phyloP scores from a whole-genome alignment of 345 rosid species.

The Camelina laxa region DNA sequence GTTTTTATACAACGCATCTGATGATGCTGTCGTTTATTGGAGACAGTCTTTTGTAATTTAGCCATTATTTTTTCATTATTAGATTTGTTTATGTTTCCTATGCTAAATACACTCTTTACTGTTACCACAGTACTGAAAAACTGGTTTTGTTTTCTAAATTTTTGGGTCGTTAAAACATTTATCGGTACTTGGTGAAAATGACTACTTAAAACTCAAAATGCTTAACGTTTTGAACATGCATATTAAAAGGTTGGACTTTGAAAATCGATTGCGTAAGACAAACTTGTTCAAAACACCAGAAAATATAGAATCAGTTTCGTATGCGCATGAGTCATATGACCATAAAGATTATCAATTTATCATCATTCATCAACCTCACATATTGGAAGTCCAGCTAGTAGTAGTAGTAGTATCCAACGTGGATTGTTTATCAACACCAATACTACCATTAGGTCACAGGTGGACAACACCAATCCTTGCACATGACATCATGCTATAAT shows the following conservation, averaged over 20 bases:
- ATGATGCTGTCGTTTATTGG: constrained; percentile 27
- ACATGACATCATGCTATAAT: background rate
- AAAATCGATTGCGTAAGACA: background rate
- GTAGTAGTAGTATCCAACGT: background rate
- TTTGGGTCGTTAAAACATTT: background rate
- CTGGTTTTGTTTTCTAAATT: background rate
- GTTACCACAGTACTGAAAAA: background rate
- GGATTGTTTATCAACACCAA: background rate
- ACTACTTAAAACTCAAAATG: background rate
- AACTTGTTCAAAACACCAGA: background rate
- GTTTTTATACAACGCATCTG: constrained; percentile 26
- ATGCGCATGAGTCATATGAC: background rate
- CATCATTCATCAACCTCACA: background rate
- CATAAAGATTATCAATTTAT: background rate
- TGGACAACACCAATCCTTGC: background rate
- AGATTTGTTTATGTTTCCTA: constrained; percentile 13
- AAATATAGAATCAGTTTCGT: background rate
- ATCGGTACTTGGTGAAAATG: background rate
- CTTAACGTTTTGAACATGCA: background rate
- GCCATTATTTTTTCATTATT: constrained; percentile 31
- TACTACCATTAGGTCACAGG: background rate
- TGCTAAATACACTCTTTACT: constrained; percentile 15
- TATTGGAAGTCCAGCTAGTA: background rate
- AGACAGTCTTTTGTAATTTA: constrained; percentile 29
- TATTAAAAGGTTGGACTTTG: background rate